These are phyloP conservation scores for Wallacemonas rigidus DNA, from an alignment of 208 protist species.

Conservation along the genomic window DNA sequence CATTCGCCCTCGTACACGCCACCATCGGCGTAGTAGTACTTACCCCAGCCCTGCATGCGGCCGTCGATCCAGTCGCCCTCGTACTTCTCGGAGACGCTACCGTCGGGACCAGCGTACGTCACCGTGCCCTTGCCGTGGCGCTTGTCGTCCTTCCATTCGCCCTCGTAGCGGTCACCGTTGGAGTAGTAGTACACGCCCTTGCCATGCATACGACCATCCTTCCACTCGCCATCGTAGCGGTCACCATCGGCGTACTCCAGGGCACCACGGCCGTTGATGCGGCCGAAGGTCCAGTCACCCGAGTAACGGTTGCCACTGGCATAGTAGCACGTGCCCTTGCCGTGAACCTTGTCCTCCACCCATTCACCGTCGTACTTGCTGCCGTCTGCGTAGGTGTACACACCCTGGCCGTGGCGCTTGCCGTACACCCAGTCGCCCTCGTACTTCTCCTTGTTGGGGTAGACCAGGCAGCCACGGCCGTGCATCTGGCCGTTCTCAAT, in stretches of 20 bases:
- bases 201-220: slow-evolving; percentile 94
- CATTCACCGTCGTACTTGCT: slow-evolving; percentile 93
- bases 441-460: slow-evolving; percentile 94
- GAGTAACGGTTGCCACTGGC: slow-evolving; percentile 89
- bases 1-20: slow-evolving; percentile 93
- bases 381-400: slow-evolving; percentile 94
- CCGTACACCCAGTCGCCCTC: slow-evolving; percentile 95
- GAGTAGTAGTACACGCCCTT: slow-evolving; percentile 90
- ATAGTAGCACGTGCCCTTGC: slow-evolving; percentile 92
- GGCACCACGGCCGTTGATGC: slow-evolving; percentile 90
- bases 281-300: slow-evolving; percentile 90
- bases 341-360: slow-evolving; percentile 95
- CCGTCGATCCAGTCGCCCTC: slow-evolving; percentile 94
- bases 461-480: slow-evolving; percentile 93
- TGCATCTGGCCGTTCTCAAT: slow-evolving; percentile 97
- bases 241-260: slow-evolving; percentile 93
- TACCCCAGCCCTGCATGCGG: slow-evolving; percentile 94
- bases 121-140: slow-evolving; percentile 92
- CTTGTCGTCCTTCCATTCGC: slow-evolving; percentile 93
- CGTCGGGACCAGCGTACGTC: slow-evolving; percentile 91
- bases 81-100: slow-evolving; percentile 92
- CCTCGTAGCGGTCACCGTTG: slow-evolving; percentile 91
- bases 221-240: slow-evolving; percentile 92
- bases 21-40: slow-evolving; percentile 94
- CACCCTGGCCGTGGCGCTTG: slow-evolving; percentile 92